Evolutionary conservation across 73 alveolate genomes (phyloP).

Genomic region (Tetrahymena thermophila): DNA sequence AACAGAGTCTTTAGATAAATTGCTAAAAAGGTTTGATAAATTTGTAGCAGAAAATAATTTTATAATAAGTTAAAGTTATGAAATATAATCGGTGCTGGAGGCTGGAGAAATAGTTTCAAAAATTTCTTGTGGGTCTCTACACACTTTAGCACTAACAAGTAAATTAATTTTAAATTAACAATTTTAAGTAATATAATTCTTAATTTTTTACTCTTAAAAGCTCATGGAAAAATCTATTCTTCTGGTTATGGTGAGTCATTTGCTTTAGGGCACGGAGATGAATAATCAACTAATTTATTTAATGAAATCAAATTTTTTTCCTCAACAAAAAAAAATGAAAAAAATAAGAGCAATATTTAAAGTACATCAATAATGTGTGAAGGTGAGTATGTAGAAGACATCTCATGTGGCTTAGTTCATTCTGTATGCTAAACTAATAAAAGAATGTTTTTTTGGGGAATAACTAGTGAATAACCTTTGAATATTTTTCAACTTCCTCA

Average conservation of each 20-base stretch:
- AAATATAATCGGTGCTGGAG: neutral
- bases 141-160: constrained; percentile 23
- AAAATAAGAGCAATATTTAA: neutral
- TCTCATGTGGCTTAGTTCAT: constrained; percentile 36
- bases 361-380: neutral
- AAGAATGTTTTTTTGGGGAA: constrained; percentile 28
- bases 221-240: constrained; percentile 8
- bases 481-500: neutral
- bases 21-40: constrained; percentile 7
- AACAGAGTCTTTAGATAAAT: constrained; percentile 35
- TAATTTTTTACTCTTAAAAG: neutral
- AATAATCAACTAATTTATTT: constrained; percentile 9
- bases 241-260: constrained; percentile 36
- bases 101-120: constrained; percentile 18
- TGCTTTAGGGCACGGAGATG: constrained; percentile 40
- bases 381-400: constrained; percentile 6
- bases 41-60: constrained; percentile 18
- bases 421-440: constrained; percentile 15
- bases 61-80: neutral
- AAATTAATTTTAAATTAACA: neutral
- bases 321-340: neutral
- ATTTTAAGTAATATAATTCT: neutral
- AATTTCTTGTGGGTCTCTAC: constrained; percentile 36
- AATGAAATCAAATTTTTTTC: neutral
- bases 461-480: neutral